Conservation (phyloP, 1,284 basidiomycete species). For the Cryptococcus jaspeensis region DNA sequence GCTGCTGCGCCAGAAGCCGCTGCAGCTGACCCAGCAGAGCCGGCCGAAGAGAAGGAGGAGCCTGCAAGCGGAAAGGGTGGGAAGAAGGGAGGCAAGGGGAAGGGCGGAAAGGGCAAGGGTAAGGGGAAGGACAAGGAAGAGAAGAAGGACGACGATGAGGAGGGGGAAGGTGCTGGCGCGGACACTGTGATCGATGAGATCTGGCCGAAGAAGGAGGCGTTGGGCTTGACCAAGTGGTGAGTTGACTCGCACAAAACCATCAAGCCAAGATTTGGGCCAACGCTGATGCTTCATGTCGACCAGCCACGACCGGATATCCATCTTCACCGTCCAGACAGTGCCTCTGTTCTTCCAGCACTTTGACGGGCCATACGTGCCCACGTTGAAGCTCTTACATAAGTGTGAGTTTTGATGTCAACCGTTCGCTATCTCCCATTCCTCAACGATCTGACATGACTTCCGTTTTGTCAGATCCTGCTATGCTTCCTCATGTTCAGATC, state of each 20-base stretch:
- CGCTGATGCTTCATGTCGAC: background rate
- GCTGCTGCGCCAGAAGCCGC: constrained; percentile 6
- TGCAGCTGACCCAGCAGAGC: background rate
- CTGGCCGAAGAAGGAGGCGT: constrained; percentile 97
- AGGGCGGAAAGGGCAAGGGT: constrained; percentile 44
- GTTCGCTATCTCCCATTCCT: background rate
- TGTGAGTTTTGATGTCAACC: constrained; percentile 59
- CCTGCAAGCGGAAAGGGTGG: constrained; percentile 30
- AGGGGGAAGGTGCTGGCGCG: constrained; percentile 52
- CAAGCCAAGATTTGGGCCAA: background rate
- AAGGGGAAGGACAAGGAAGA: constrained; percentile 31
- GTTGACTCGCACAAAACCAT: constrained; percentile 43
- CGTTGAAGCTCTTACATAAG: constrained; percentile 82
- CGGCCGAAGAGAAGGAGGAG: constrained; percentile 15
- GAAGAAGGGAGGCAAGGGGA: constrained; percentile 34
- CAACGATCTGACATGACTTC: background rate
- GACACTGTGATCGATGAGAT: constrained; percentile 76
- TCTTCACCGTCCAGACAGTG: constrained; percentile 81
- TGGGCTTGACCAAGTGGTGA: constrained; percentile 92
- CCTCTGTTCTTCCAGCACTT: constrained; percentile 97
- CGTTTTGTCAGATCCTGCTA: constrained; percentile 67
- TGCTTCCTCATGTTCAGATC: constrained; percentile 84
- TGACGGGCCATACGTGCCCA: constrained; percentile 89
- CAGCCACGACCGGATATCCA: constrained; percentile 93
- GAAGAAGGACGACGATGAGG: constrained; percentile 30